Evolutionary conservation across 2,329 filamentous ascomycete genomes (phyloP), one percentile per base, ranked within the genome.

Genomic region (Alternaria hordeiaustralica): DNA sequence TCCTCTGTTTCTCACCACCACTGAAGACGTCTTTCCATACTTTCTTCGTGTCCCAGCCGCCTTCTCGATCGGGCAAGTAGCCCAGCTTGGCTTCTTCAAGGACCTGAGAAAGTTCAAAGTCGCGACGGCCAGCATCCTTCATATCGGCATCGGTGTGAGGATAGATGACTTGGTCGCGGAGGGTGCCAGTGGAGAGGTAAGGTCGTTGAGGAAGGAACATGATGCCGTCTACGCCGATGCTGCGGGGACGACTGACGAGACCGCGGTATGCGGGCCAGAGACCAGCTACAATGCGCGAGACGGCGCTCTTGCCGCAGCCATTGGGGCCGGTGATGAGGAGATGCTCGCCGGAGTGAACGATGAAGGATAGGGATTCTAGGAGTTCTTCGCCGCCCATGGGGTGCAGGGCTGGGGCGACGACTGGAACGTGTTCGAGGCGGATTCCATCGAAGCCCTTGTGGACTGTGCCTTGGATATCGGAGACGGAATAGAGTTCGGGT

Each of bases 21-120:
- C 91, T 95, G n/a, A 99, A 85, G 5, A 99, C 93, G 71, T 98
- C 95, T 82, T 98, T 97, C 96, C 96, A 99, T 77, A 97, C 94
- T 81, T 99, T 98, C 60, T 93, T 88, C 5, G 93, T 96, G 76
- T 99, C 93, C 94, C 94, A 98, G 13, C 96, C 96, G 43, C 96
- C 96, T 84, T 99, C 96, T 15, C 96, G 89, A 53, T 94, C 89
- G 2, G 93, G 92, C 1, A 99, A 86, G 79, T 99, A 98, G 5
- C 94, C 95, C 0, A 99, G 86, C 60, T 89, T 89, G 0, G 94
- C 94, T 55, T 92, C 91, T 60, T 97, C 92, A 4, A 99, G 86
- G 3, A 96, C 88, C 25, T 85, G 85, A 75, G 90, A 88, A 20
- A 99, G 86, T 69, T 97, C 92, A 30, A 88, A 84, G 77, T 99